A percentile compares a stretch with the other conserved stretches of the same genome.
Evolutionary conservation across 805 yeast species (phyloP).

Genomic region (Kodamaea leandrae): DNA sequence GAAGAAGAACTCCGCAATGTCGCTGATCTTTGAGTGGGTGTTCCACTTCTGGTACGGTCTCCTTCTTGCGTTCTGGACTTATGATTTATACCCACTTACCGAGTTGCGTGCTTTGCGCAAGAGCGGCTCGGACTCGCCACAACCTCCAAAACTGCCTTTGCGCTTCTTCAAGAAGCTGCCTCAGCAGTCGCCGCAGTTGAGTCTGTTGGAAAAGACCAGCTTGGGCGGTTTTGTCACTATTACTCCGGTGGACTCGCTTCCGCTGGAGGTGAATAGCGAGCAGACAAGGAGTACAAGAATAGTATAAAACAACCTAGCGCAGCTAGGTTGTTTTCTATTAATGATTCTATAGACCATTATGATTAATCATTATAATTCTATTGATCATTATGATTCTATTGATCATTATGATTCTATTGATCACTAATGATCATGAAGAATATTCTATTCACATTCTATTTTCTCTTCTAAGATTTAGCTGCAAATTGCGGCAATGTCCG

Average conservation of each 20-base stretch:
- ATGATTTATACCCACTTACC: slow-evolving; percentile 28
- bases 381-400: no score
- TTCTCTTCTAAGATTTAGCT: background rate
- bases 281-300: background rate
- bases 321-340: background rate
- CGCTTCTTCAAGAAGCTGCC: background rate
- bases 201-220: slow-evolving; percentile 5
- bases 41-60: slow-evolving; percentile 29
- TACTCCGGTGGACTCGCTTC: slow-evolving; percentile 1
- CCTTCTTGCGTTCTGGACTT: slow-evolving; percentile 27
- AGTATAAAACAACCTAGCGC: no score
- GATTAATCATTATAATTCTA: no score
- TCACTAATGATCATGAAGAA: no score
- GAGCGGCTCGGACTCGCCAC: slow-evolving; percentile 7
- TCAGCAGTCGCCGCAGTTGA: slow-evolving; percentile 1
- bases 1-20: slow-evolving; percentile 15
- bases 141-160: background rate
- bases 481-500: background rate
- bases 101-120: slow-evolving; percentile 19
- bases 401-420: no score
- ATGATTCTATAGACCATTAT: background rate
- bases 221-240: slow-evolving; percentile 8
- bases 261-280: background rate
- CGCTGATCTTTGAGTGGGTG: slow-evolving; percentile 26
- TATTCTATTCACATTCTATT: background rate